phyloP scores from a whole-genome alignment of 306 rosid species.

The Adenanthera pavonina region DNA sequence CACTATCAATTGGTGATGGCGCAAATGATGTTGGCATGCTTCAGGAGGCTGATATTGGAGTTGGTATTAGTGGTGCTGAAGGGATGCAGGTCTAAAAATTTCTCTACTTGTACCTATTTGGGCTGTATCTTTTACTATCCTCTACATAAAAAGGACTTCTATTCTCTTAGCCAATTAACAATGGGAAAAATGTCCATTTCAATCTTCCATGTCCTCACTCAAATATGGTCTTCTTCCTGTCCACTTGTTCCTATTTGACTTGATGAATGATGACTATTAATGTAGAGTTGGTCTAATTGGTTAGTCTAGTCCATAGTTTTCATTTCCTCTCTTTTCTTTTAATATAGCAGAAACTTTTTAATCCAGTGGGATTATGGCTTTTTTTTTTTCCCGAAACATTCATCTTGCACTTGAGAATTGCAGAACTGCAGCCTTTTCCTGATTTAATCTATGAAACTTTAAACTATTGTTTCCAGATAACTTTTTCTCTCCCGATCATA shows the following conservation, averaged over 20 bases:
- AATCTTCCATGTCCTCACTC: neutral
- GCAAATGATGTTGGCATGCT: slow-evolving; percentile 98
- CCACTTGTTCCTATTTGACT: neutral
- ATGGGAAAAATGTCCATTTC: slow-evolving; percentile 20
- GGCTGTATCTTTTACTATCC: neutral
- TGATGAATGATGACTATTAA: neutral
- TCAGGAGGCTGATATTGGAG: slow-evolving; percentile 95
- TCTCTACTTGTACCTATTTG: slow-evolving; percentile 31
- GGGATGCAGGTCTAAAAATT: slow-evolving; percentile 80
- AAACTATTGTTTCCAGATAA: neutral
- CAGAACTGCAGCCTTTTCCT: slow-evolving; percentile 8
- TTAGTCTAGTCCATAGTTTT: slow-evolving; percentile 3
- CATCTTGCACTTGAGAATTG: slow-evolving; percentile 9
- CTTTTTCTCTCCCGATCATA: neutral
- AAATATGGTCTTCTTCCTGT: neutral
- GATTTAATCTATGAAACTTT: neutral
- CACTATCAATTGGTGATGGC: slow-evolving; percentile 85
- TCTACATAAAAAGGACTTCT: neutral
- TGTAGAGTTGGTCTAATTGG: slow-evolving; percentile 2
- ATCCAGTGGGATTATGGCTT: neutral
- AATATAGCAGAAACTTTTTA: neutral
- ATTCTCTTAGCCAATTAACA: neutral
- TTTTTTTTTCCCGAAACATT: neutral
- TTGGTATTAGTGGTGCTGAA: slow-evolving; percentile 91
- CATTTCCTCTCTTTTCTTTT: neutral